Conservation (phyloP, 23 red algal genomes). For the Pyropia haitanensis region DNA sequence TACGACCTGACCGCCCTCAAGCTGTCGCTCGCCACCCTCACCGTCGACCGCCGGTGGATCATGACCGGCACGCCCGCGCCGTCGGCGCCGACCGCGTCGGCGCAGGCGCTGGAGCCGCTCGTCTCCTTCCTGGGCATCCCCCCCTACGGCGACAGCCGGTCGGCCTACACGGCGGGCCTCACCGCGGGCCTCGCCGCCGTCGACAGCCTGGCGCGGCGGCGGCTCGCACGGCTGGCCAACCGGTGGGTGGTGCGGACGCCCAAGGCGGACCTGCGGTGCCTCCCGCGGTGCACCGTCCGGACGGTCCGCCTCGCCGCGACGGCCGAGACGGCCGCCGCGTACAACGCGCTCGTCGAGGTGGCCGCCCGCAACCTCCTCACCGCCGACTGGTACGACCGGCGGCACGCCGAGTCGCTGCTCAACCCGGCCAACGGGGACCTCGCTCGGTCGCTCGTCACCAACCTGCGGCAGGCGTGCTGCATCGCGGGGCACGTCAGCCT, state of each 20-base stretch:
- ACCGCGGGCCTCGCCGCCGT: background rate
- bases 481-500: slow-evolving; percentile 38
- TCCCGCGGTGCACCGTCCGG: slow-evolving; percentile 10
- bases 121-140: slow-evolving; percentile 1
- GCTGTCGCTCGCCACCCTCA: slow-evolving; percentile 15
- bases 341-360: slow-evolving; percentile 26
- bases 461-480: slow-evolving; percentile 40
- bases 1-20: slow-evolving; percentile 6
- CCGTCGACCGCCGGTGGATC: slow-evolving; percentile 83
- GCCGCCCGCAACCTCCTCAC: slow-evolving; percentile 31
- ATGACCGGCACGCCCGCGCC: slow-evolving; percentile 97
- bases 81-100: slow-evolving; percentile 21
- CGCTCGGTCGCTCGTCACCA: slow-evolving; percentile 9
- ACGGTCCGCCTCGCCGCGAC: slow-evolving; percentile 10
- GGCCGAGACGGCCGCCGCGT: slow-evolving; percentile 6
- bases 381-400: slow-evolving; percentile 38
- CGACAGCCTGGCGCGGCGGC: background rate
- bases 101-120: slow-evolving; percentile 66
- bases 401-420: slow-evolving; percentile 30
- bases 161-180: too few relatives aligned
- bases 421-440: slow-evolving; percentile 14
- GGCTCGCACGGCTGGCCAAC: slow-evolving; percentile 7
- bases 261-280: slow-evolving; percentile 22
- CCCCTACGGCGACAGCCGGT: too few relatives aligned
- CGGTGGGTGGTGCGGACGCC: slow-evolving; percentile 29